Base-by-base conservation (phyloP, 1,284 basidiomycete species). In the Tilletia walkeri region DNA sequence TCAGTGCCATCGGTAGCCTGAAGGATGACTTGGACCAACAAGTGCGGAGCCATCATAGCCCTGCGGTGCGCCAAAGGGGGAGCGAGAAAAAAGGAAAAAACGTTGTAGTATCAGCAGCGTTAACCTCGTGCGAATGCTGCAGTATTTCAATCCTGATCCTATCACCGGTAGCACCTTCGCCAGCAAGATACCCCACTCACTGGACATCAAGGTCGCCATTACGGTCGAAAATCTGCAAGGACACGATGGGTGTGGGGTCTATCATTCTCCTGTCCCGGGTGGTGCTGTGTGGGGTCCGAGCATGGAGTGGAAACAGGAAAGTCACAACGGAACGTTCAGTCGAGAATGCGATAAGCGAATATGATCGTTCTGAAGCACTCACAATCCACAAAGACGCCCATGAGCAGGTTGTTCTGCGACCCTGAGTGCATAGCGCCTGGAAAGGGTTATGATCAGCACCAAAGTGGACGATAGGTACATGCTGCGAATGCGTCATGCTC, bases 391-490 rank as follows among this genome's bases (percentile, higher is more conserved):
- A 1, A 75, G 70, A 10, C 76, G 70, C 3, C 77, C 77, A 41
- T 75, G 74, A 39, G 69, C 66, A 59, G 77, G 77, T 41, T 76
- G 73, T 68, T 79, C 76, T 6, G 75, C 72, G 3, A 78, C 71
- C 39, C 67, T 75, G 9, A 79, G 70, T 48, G 53, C 30, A 56
- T 76, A 78, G 1, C 56, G 66, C 50, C 76, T 78, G 30, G 2
- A n/a, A 6, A 24, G 0, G 41, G 4, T 20, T 9, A 50, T 16
- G 34, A 20, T 48, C 41, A 56, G 50, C 54, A 12, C 20, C 24
- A 24, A 24, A 30, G 6, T 53, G 14, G 41, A 45, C 24, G 24
- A 30, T 2, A 30, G 24, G 24, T 30, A 30, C 50, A 53, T 53
- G 50, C 24, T 53, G 7, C 6, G 50, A 53, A 18, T 12, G 18